Conservation (phyloP, 331 rosid genomes). For the Quercus phellos region DNA sequence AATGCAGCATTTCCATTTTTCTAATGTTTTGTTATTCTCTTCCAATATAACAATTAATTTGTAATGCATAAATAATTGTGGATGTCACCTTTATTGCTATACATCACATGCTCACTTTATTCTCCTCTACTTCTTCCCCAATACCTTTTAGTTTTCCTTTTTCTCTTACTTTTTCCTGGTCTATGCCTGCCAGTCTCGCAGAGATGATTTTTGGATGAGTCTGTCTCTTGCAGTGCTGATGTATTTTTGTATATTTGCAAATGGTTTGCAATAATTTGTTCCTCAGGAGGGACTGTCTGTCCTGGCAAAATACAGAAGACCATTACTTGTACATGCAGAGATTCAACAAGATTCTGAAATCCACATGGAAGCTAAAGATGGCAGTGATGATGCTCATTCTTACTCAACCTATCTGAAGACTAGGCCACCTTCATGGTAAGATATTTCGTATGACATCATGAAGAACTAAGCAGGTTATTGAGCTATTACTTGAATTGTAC, state of each 20-base stretch:
- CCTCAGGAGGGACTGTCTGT: conserved; percentile 79
- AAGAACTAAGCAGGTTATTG: conserved; percentile 1
- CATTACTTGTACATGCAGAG: conserved; percentile 87
- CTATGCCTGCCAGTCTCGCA: not conserved
- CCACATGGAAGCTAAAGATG: conserved; percentile 32
- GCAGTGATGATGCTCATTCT: conserved; percentile 39
- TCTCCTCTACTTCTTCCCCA: not conserved
- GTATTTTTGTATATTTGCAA: conserved; percentile 13
- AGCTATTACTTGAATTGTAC: not conserved
- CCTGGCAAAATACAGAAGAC: conserved; percentile 80
- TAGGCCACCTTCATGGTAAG: conserved; percentile 87
- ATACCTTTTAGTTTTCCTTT: not conserved
- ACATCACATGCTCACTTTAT: not conserved
- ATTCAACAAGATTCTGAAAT: conserved; percentile 44
- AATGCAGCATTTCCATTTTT: conserved; percentile 4
- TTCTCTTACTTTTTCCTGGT: not conserved
- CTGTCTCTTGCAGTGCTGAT: conserved; percentile 1
- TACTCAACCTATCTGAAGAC: conserved; percentile 74
- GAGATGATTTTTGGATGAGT: conserved; percentile 7
- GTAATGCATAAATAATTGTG: not conserved
- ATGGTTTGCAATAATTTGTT: conserved; percentile 24
- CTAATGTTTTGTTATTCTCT: not conserved
- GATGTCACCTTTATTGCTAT: not conserved
- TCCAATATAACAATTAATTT: not conserved
- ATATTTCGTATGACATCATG: conserved; percentile 17